Percentiles rank a stretch among this genome's conserved stretches.
Conservation (phyloP, 106 monocot genomes). For the Platanthera zijinensis region DNA sequence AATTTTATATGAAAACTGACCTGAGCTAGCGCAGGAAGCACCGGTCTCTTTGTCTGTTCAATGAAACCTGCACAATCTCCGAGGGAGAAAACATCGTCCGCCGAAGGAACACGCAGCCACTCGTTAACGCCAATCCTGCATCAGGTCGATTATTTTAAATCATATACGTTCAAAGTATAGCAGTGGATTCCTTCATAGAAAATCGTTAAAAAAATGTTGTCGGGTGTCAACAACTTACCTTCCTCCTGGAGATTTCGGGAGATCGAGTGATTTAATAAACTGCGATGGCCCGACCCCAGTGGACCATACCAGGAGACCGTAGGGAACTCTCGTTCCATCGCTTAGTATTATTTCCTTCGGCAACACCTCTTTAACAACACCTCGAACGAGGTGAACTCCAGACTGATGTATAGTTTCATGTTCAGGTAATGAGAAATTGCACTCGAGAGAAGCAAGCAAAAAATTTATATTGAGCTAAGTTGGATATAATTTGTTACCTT, state of each 20-base stretch:
- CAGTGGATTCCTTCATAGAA: neutral
- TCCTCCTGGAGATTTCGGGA: slow-evolving; percentile 48
- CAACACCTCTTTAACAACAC: slow-evolving; percentile 49
- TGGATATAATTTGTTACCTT: slow-evolving; percentile 18
- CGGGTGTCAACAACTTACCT: slow-evolving; percentile 15
- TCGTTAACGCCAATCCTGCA: slow-evolving; percentile 49
- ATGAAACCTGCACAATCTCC: slow-evolving; percentile 58
- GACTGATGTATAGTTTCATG: slow-evolving; percentile 18
- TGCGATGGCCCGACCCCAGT: slow-evolving; percentile 60
- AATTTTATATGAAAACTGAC: neutral
- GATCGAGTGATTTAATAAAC: slow-evolving; percentile 33
- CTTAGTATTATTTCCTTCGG: slow-evolving; percentile 32
- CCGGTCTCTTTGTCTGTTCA: slow-evolving; percentile 36
- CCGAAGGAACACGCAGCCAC: slow-evolving; percentile 45
- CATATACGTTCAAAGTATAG: neutral
- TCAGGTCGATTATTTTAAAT: neutral
- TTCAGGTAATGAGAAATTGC: neutral
- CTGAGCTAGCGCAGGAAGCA: slow-evolving; percentile 61
- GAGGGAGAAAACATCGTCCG: slow-evolving; percentile 46
- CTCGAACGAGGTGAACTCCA: slow-evolving; percentile 43
- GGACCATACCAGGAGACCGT: slow-evolving; percentile 58
- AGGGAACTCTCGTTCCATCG: slow-evolving; percentile 39
- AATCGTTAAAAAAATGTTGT: neutral
- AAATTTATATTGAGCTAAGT: neutral
- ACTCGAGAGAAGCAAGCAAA: neutral